A percentile compares a stretch with the other conserved stretches of the same genome.
These are phyloP conservation scores for Neurospora sp. DNA, from an alignment of 495 filamentous ascomycete species.

Conservation along the genomic window DNA sequence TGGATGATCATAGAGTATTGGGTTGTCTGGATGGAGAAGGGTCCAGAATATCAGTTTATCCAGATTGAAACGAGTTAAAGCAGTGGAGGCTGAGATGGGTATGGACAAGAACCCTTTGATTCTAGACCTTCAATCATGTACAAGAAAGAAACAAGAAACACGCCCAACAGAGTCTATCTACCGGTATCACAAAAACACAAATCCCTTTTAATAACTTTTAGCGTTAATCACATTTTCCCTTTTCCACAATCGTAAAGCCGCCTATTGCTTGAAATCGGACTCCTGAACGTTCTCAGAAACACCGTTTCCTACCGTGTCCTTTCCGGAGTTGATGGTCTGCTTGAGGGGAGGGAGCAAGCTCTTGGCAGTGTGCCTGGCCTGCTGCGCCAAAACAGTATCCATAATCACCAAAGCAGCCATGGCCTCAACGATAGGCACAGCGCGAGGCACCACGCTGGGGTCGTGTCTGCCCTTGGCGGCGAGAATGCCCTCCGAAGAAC, in stretches of 20 bases:
- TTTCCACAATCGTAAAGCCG: neutral
- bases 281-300: slow-evolving; percentile 14
- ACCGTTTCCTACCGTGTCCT: slow-evolving; percentile 16
- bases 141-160: neutral
- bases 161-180: neutral
- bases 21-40: neutral
- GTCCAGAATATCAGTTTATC: neutral
- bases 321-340: slow-evolving; percentile 18
- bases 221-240: neutral
- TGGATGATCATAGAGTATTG: neutral
- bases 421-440: slow-evolving; percentile 91
- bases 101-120: neutral
- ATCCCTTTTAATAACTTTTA: neutral
- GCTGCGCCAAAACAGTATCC: slow-evolving; percentile 85
- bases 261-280: neutral
- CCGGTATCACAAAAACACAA: neutral
- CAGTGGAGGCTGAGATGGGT: neutral
- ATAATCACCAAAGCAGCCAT: slow-evolving; percentile 90
- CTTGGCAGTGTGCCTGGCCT: slow-evolving; percentile 52
- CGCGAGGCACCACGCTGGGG: slow-evolving; percentile 88
- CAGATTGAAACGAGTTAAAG: neutral
- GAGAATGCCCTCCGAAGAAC: slow-evolving; percentile 57
- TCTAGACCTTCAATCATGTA: neutral
- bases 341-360: slow-evolving; percentile 41
- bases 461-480: slow-evolving; percentile 96